phyloP scores from a whole-genome alignment of 352 stramenopile genomes.

The Saprolegnia parasitica region DNA sequence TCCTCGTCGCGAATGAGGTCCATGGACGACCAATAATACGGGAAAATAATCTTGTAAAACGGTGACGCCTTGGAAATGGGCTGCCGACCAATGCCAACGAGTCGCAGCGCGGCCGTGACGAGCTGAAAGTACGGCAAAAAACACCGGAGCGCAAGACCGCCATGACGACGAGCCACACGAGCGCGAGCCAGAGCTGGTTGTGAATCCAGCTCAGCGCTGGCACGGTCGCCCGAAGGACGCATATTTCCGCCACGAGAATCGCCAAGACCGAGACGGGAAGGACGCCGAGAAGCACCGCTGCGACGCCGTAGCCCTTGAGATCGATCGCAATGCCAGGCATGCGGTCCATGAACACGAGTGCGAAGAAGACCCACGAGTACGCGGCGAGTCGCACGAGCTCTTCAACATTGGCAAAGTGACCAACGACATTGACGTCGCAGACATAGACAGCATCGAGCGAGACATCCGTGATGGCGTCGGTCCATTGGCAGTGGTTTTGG shows the following conservation, averaged over 20 bases:
- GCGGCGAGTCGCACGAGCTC: background rate
- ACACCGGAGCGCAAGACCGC: background rate
- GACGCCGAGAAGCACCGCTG: background rate
- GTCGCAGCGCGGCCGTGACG: background rate
- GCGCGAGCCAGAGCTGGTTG: conserved; percentile 9
- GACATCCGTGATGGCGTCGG: background rate
- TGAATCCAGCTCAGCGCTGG: background rate
- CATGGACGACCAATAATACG: background rate
- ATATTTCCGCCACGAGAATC: background rate
- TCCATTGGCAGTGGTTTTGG: conserved; percentile 2
- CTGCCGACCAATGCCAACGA: background rate
- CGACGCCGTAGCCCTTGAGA: background rate
- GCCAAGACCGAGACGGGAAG: background rate
- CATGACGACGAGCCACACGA: background rate
- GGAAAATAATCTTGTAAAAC: background rate
- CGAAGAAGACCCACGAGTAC: conserved; percentile 15
- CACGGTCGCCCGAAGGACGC: background rate
- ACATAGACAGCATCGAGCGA: background rate
- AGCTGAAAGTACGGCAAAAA: background rate
- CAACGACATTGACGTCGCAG: background rate
- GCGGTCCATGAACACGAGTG: conserved; percentile 4
- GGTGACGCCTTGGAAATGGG: background rate
- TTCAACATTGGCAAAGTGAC: background rate
- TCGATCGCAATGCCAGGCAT: conserved; percentile 11
- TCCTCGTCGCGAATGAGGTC: background rate